Percentiles rank a stretch among this genome's conserved stretches.
These are phyloP conservation scores for Pseudoperonospora humuli DNA, from an alignment of 352 stramenopile species.

Conservation along the genomic window DNA sequence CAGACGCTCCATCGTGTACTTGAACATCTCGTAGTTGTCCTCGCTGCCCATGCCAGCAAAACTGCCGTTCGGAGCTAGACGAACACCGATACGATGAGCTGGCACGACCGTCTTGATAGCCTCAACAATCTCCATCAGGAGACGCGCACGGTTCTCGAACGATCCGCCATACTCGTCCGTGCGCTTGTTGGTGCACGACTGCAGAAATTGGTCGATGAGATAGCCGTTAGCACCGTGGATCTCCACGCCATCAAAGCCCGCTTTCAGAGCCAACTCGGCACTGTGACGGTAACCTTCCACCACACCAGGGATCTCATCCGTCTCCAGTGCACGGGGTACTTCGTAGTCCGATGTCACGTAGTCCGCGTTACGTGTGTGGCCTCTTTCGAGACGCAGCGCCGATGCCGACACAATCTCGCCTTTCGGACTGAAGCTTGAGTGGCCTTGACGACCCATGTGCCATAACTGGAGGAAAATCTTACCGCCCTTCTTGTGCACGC, in stretches of 20 bases:
- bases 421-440: constrained; percentile 43
- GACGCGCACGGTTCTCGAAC: constrained; percentile 28
- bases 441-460: constrained; percentile 59
- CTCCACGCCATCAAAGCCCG: constrained; percentile 50
- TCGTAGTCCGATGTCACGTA: constrained; percentile 20
- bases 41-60: constrained; percentile 24
- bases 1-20: constrained; percentile 26
- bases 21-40: constrained; percentile 38
- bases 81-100: constrained; percentile 21
- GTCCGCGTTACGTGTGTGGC: constrained; percentile 19
- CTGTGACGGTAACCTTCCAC: constrained; percentile 57
- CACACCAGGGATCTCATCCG: constrained; percentile 54
- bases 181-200: constrained; percentile 54
- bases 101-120: constrained; percentile 28
- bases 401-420: constrained; percentile 46
- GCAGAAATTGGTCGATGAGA: constrained; percentile 85
- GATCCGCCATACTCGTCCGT: constrained; percentile 48
- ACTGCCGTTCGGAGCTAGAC: constrained; percentile 21
- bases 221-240: constrained; percentile 87
- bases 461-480: constrained; percentile 81
- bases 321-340: constrained; percentile 44
- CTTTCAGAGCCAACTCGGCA: constrained; percentile 37
- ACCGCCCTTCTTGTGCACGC: constrained; percentile 68
- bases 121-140: constrained; percentile 64
- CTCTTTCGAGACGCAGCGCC: constrained; percentile 10